Percentiles rank a stretch among this genome's conserved stretches.
Evolutionary conservation across 2,329 filamentous ascomycete genomes (phyloP).

Genomic region (Fusarium pseudograminearum): DNA sequence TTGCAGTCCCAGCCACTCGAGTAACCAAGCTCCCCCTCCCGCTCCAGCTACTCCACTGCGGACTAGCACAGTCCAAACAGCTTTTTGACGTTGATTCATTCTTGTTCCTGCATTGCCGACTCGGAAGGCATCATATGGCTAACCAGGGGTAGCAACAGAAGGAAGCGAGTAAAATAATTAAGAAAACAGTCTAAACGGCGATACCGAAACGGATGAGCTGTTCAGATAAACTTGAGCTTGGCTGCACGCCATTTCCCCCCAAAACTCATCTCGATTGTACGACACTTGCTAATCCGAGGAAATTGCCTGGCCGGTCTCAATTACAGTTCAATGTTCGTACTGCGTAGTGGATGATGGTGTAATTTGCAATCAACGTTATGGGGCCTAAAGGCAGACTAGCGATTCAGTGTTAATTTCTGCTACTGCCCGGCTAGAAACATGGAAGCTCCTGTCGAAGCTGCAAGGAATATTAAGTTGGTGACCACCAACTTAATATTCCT

Average conservation of each 20-base stretch:
- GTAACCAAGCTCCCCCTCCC: conserved; percentile 10
- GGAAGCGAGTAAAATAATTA: not conserved
- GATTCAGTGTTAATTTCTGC: conserved; percentile 15
- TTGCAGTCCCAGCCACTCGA: conserved; percentile 27
- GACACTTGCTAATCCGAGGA: conserved; percentile 14
- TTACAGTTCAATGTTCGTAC: conserved; percentile 9
- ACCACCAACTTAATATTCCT: no score
- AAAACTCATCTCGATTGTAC: conserved; percentile 2
- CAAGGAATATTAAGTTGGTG: conserved; percentile 23
- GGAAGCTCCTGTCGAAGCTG: conserved; percentile 29
- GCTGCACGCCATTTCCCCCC: not conserved
- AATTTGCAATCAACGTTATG: conserved; percentile 33
- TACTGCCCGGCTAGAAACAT: conserved; percentile 12
- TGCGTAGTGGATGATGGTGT: conserved; percentile 14
- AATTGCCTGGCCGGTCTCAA: conserved; percentile 23
- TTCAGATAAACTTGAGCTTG: not conserved
- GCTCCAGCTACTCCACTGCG: conserved; percentile 11
- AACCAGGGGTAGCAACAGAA: not conserved
- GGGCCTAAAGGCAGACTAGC: conserved; percentile 17
- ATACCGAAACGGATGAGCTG: not conserved
- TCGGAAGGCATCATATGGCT: not conserved
- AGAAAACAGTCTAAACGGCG: not conserved
- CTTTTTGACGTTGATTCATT: conserved; percentile 9
- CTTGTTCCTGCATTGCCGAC: conserved; percentile 9
- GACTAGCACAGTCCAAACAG: conserved; percentile 13